phyloP scores from a whole-genome alignment of 108 stramenopile species.

The Nitzschia inconspicua region DNA sequence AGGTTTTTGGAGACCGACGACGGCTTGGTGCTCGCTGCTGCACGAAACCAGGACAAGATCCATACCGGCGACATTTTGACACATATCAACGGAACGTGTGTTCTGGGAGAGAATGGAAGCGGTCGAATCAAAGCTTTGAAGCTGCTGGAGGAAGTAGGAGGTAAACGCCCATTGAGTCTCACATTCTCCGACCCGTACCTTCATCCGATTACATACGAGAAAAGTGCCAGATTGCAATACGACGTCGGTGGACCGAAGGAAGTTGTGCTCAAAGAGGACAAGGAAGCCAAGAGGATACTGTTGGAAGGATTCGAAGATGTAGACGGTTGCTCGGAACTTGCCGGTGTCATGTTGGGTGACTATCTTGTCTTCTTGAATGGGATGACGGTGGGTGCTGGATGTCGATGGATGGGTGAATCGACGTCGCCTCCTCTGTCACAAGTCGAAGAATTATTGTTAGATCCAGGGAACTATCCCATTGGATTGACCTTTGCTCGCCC shows the following conservation, averaged over 20 bases:
- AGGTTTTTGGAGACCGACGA: slow-evolving; percentile 51
- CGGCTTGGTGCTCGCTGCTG: slow-evolving; percentile 53
- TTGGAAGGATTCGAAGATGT: slow-evolving; percentile 64
- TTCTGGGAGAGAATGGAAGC: slow-evolving; percentile 56
- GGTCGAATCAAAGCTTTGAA: slow-evolving; percentile 52
- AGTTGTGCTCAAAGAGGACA: slow-evolving; percentile 51
- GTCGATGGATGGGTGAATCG: slow-evolving; percentile 49
- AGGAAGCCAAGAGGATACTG: slow-evolving; percentile 45
- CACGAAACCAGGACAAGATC: slow-evolving; percentile 42
- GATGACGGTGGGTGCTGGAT: slow-evolving; percentile 79
- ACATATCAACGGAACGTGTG: slow-evolving; percentile 63
- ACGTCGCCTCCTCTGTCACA: slow-evolving; percentile 38
- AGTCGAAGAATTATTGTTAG: slow-evolving; percentile 53
- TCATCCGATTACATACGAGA: slow-evolving; percentile 43
- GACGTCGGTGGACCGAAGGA: slow-evolving; percentile 69
- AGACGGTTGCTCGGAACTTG: slow-evolving; percentile 65
- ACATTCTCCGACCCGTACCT: slow-evolving; percentile 67
- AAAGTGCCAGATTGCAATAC: slow-evolving; percentile 18
- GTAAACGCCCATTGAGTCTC: slow-evolving; percentile 57
- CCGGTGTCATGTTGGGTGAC: slow-evolving; percentile 78
- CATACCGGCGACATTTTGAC: slow-evolving; percentile 56
- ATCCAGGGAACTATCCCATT: slow-evolving; percentile 56
- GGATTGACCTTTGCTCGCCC: slow-evolving; percentile 85
- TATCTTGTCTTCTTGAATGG: slow-evolving; percentile 84
- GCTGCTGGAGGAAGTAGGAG: slow-evolving; percentile 50